Conservation (phyloP, 1,284 basidiomycete species). For the Austroboletus niveus region DNA sequence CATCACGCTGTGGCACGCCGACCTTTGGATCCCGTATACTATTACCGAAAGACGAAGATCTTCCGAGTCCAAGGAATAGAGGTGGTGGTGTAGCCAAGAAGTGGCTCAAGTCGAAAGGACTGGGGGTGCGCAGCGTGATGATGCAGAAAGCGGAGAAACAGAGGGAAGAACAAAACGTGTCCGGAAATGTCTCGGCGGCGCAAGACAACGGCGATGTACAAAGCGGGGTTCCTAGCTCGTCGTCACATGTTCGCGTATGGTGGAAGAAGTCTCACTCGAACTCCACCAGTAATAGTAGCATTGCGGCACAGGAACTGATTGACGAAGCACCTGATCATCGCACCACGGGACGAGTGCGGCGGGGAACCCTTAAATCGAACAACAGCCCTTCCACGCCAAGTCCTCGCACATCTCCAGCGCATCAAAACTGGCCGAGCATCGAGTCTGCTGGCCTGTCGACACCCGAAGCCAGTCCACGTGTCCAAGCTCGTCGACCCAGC, state of each 20-base stretch:
- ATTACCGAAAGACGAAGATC: constrained; percentile 29
- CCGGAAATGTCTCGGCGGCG: background rate
- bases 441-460: constrained; percentile 14
- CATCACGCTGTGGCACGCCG: constrained; percentile 53
- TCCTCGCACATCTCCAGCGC: constrained; percentile 13
- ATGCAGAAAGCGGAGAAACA: constrained; percentile 25
- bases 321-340: constrained; percentile 6
- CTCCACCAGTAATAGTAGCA: constrained; percentile 8
- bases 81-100: constrained; percentile 18
- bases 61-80: constrained; percentile 15
- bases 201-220: constrained; percentile 9
- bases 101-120: constrained; percentile 31
- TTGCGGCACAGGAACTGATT: constrained; percentile 9
- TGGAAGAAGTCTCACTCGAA: constrained; percentile 28
- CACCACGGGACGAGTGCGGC: constrained; percentile 5
- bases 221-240: constrained; percentile 3
- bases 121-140: constrained; percentile 26
- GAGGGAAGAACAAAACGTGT: constrained; percentile 12
- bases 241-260: constrained; percentile 29
- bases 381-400: constrained; percentile 23
- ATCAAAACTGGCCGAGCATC: constrained; percentile 22
- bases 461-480: constrained; percentile 12
- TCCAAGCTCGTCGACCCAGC: constrained; percentile 24
- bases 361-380: constrained; percentile 10
- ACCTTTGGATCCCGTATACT: constrained; percentile 52